Conservation (phyloP, 495 filamentous ascomycete genomes). For the Rhypophila decipiens region DNA sequence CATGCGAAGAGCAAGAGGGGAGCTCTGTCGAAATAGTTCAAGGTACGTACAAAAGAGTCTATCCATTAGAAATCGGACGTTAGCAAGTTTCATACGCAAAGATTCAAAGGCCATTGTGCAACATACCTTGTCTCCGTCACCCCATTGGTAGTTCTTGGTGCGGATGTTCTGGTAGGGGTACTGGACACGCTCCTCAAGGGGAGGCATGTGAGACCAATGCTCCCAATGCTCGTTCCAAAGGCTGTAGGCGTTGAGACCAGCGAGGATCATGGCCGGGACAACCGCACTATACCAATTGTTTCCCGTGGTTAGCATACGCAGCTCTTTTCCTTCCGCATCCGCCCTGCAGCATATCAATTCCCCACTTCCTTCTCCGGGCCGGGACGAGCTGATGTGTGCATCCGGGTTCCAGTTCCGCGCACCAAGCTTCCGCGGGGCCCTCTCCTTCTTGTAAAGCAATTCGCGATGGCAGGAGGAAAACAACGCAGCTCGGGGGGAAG, state of each 20-base stretch:
- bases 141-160: constrained; percentile 84
- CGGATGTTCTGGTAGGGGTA: constrained; percentile 95
- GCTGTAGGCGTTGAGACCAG: constrained; percentile 72
- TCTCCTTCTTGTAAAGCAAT: too few relatives aligned
- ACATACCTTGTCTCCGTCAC: constrained; percentile 87
- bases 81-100: background rate
- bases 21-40: background rate
- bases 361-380: background rate
- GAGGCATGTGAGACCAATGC: constrained; percentile 79
- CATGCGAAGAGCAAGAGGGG: too few relatives aligned
- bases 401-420: too few relatives aligned
- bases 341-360: too few relatives aligned
- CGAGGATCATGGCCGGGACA: constrained; percentile 62
- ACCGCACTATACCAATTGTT: too few relatives aligned
- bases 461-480: constrained; percentile 19
- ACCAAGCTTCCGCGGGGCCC: too few relatives aligned
- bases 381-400: too few relatives aligned
- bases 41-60: constrained; percentile 40
- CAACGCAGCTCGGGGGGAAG: constrained; percentile 10
- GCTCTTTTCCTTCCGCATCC: too few relatives aligned
- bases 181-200: constrained; percentile 80
- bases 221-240: constrained; percentile 95
- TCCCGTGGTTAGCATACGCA: too few relatives aligned
- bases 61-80: background rate
- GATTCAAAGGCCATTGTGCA: too few relatives aligned